These are phyloP conservation scores for Leishmania arabica DNA, from an alignment of 208 protist species.

Conservation along the genomic window DNA sequence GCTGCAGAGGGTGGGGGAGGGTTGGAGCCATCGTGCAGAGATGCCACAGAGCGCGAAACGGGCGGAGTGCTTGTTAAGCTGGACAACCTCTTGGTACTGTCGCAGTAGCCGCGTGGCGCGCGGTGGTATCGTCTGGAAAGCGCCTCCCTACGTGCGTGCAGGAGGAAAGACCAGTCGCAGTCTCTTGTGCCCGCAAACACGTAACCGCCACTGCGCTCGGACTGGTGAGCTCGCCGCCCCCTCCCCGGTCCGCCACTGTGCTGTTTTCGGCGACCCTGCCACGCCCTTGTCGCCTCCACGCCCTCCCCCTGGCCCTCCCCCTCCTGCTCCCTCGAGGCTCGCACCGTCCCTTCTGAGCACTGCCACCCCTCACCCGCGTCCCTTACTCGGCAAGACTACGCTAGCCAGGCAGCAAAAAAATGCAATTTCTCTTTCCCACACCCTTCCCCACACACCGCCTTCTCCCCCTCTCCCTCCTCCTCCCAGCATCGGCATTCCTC, in stretches of 20 bases:
- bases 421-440: not conserved
- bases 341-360: not conserved
- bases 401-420: not conserved
- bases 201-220: too few species aligned
- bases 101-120: not conserved
- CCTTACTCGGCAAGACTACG: not conserved
- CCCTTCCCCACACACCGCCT: not conserved
- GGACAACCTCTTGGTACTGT: not conserved
- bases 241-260: too few species aligned
- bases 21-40: not conserved
- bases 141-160: not conserved
- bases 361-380: not conserved
- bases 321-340: too few species aligned
- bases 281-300: too few species aligned
- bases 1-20: too few species aligned
- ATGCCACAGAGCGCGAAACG: not conserved
- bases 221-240: too few species aligned
- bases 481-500: not conserved
- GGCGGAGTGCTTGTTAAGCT: not conserved
- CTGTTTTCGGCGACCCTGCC: too few species aligned
- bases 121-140: not conserved
- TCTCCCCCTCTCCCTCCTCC: not conserved
- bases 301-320: too few species aligned
- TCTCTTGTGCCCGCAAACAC: not conserved
- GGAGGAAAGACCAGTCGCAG: not conserved